Base-by-base conservation (phyloP, 2,329 filamentous ascomycete species). In the Kalmusia sp. region DNA sequence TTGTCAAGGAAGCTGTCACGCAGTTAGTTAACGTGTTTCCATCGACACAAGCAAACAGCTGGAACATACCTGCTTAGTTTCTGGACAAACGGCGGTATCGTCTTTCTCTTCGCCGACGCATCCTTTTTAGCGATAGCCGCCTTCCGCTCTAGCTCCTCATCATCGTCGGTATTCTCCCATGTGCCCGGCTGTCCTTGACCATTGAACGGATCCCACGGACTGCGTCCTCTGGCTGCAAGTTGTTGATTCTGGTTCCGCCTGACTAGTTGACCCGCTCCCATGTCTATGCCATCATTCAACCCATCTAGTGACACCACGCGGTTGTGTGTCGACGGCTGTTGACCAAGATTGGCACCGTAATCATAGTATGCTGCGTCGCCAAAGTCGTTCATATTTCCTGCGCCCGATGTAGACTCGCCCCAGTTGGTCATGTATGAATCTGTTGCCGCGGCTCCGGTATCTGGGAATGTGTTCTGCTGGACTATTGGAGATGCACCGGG, bases 51-150 rank as follows among this genome's bases (percentile, higher is more conserved):
- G 21, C 28, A 11, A 8, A n/a, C 17, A 40, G 25, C 38, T 31
- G 30, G 34, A 22, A 17, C 85, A 78, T 80, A 96, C 93, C 93
- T 98, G 86, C 92, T 96, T 50, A 99, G 78, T 72, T 99, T 99
- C 75, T 97, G 93, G 37, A 99, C 93, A 79, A 99, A 99, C 0
- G 95, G 93, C 1, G 95, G 93, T 9, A 99, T 98, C 68, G 96
- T 91, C 76, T 98, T 98, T 66, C 93, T 83, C 76, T 96, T 98
- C 14, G 88, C 84, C 71, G 93, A 90, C 0, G 93, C 89, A 53
- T 98, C 95, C 69, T 88, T 86, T 79, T 96, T 96, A 7, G 92
- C 92, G 57, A 89, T 80, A 59, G 88, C 82, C 19, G 92, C 93
- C 75, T 87, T 87, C 70, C 89, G 86, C 69, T 96, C 92, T 55